Percentiles rank a stretch among this genome's conserved stretches.
phyloP scores from a whole-genome alignment of 1,284 basidiomycete species.

The Somion occarium region DNA sequence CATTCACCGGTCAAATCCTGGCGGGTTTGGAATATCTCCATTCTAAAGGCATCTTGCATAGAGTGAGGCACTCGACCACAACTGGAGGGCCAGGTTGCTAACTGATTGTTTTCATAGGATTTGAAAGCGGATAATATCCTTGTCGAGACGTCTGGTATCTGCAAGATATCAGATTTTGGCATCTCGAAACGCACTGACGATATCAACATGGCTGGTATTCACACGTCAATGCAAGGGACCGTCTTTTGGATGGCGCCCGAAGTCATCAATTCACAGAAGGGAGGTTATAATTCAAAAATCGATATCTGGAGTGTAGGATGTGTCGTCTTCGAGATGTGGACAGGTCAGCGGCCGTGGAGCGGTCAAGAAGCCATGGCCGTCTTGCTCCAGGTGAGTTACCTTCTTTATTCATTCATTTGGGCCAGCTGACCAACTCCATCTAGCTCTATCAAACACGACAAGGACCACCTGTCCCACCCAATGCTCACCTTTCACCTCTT shows the following conservation, averaged over 20 bases:
- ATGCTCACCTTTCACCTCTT: slow-evolving; percentile 68
- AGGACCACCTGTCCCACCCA: slow-evolving; percentile 86
- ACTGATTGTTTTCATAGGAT: slow-evolving; percentile 49
- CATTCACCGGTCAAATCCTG: slow-evolving; percentile 91
- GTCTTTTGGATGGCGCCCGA: slow-evolving; percentile 99
- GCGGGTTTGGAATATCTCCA: slow-evolving; percentile 93
- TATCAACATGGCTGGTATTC: slow-evolving; percentile 77
- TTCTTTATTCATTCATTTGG: neutral
- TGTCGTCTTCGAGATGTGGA: slow-evolving; percentile 98
- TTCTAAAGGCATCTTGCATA: slow-evolving; percentile 86
- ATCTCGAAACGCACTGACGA: slow-evolving; percentile 90
- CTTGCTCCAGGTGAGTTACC: slow-evolving; percentile 82
- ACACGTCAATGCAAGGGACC: slow-evolving; percentile 92
- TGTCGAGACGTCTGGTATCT: slow-evolving; percentile 88
- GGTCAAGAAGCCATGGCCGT: slow-evolving; percentile 88
- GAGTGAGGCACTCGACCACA: slow-evolving; percentile 57
- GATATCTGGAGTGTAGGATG: slow-evolving; percentile 99
- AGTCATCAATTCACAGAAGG: slow-evolving; percentile 80
- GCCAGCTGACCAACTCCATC: slow-evolving; percentile 10
- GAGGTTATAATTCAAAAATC: slow-evolving; percentile 92
- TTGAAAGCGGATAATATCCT: slow-evolving; percentile 98
- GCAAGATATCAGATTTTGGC: slow-evolving; percentile 99
- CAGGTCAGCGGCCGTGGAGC: slow-evolving; percentile 90
- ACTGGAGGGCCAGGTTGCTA: too few species aligned
- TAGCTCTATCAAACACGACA: slow-evolving; percentile 79